These are phyloP conservation scores for Discostella pseudostelligera DNA, from an alignment of 108 stramenopile genomes.

Conservation along the genomic window DNA sequence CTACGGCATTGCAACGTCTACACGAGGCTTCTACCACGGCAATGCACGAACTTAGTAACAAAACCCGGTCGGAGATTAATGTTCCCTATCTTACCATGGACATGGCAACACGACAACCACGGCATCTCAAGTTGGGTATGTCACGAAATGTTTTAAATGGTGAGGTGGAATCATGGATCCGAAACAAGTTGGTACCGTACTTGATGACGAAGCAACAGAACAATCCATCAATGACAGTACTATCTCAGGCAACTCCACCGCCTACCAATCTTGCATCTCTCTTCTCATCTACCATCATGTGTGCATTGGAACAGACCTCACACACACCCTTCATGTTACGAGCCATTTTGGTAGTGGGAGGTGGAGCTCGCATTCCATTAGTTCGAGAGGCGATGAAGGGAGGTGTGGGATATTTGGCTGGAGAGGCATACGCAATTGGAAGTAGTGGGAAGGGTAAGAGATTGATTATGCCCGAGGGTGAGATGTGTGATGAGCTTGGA, in stretches of 20 bases:
- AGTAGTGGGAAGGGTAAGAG: background rate
- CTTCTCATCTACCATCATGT: conserved; percentile 57
- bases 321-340: conserved; percentile 51
- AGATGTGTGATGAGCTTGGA: conserved; percentile 39
- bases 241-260: conserved; percentile 61
- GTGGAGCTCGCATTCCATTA: conserved; percentile 53
- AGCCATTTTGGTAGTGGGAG: conserved; percentile 65
- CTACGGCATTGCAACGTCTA: conserved; percentile 37
- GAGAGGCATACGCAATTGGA: conserved; percentile 18
- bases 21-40: conserved; percentile 47
- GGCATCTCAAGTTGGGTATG: conserved; percentile 64
- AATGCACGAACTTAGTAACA: conserved; percentile 58
- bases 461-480: conserved; percentile 38
- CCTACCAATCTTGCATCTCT: conserved; percentile 55
- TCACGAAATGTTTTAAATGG: conserved; percentile 67
- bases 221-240: background rate
- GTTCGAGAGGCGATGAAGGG: conserved; percentile 42
- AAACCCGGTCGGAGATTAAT: conserved; percentile 59
- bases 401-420: conserved; percentile 26
- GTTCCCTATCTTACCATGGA: conserved; percentile 72
- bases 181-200: conserved; percentile 29
- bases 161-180: conserved; percentile 43
- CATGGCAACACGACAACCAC: conserved; percentile 40
- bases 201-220: conserved; percentile 5
- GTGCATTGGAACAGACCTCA: conserved; percentile 54